Evolutionary conservation across 1,284 basidiomycete genomes (phyloP), one percentile per base, ranked within the genome.

Genomic region (Ustilago nuda): DNA sequence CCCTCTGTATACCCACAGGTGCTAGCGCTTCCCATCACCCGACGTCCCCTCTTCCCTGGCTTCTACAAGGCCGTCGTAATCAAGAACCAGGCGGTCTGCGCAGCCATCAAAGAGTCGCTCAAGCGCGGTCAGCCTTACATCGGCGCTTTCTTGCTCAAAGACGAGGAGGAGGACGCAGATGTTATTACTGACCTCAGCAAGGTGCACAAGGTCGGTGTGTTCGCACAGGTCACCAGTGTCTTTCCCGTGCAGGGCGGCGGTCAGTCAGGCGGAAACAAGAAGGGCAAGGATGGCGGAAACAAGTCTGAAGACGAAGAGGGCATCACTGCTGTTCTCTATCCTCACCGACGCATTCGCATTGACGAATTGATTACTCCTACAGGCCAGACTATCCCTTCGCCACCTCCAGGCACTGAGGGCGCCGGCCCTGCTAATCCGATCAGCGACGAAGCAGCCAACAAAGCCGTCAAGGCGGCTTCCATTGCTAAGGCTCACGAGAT

Each of bases 91-190:
- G 89, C 91, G 0, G 96, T 99, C 41, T 95, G 98, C 69, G 91
- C 92, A 19, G 95, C 95, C 6, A 94, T 99, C 84, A 94, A 95
- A 87, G 95, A 98, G 84, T 93, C 96, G 89, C 93, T 98, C 90
- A 92, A 93, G 83, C 93, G 94, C 58, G 95, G 96, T 3, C 96
- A 98, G 87, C 95, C 95, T 0, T 99, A 99, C 87, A 91, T 99
- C 70, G 96, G 97, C 66, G 97, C 96, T 30, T 99, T 99, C 89
- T 87, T 99, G 48, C 91, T 98, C 82, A 98, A 98, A 88, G 95
- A 98, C 86, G 93, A 95, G 78, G 91, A 94, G 78, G 90, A 92
- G 65, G 96, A 99, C 87, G 92, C 92, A 81, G 97, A 99, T 86
- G 90, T 96, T 66, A 97, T 98, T 82, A 93, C 92, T 72, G 92